Percentiles rank a stretch among this genome's conserved stretches.
phyloP scores from a whole-genome alignment of 805 yeast species.

The Hanseniaspora mollemarum region DNA sequence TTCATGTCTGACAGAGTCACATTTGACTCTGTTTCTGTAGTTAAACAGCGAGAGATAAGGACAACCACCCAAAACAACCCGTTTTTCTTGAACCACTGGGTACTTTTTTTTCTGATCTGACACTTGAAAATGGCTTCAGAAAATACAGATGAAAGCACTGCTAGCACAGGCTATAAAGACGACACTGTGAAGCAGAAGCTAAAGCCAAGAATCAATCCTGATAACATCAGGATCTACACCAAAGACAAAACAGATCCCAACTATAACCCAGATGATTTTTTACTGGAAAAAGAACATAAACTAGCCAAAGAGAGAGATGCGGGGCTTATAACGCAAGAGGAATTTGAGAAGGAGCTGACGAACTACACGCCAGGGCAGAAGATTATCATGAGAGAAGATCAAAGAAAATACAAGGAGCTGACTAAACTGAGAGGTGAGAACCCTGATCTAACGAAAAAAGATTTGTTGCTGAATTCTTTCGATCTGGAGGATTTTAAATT shows the following conservation, averaged over 20 bases:
- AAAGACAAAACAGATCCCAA: conserved; percentile 13
- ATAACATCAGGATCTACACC: conserved; percentile 23
- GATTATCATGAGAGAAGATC: conserved; percentile 33
- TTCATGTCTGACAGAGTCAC: not conserved
- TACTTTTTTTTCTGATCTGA: too few species aligned
- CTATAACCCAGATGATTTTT: conserved; percentile 9
- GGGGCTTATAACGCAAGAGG: conserved; percentile 3
- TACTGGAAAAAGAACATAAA: conserved; percentile 1
- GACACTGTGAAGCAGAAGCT: not conserved
- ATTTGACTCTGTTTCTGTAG: not conserved
- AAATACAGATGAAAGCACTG: not conserved
- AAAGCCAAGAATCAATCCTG: conserved; percentile 6
- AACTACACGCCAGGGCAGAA: conserved; percentile 30
- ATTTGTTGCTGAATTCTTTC: conserved; percentile 20
- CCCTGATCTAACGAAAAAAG: conserved; percentile 22
- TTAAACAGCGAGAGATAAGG: too few species aligned
- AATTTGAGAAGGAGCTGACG: conserved; percentile 17
- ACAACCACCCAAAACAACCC: too few species aligned
- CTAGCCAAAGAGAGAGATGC: conserved; percentile 1
- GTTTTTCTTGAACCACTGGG: too few species aligned
- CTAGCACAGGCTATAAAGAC: conserved; percentile 1
- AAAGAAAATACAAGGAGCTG: conserved; percentile 30
- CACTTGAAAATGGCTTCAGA: not conserved
- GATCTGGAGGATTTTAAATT: conserved; percentile 40
- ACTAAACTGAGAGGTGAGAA: conserved; percentile 19